A percentile compares a stretch with the other conserved stretches of the same genome.
Conservation (phyloP, 1,284 basidiomycete species). For the Agroathelia rolfsii region DNA sequence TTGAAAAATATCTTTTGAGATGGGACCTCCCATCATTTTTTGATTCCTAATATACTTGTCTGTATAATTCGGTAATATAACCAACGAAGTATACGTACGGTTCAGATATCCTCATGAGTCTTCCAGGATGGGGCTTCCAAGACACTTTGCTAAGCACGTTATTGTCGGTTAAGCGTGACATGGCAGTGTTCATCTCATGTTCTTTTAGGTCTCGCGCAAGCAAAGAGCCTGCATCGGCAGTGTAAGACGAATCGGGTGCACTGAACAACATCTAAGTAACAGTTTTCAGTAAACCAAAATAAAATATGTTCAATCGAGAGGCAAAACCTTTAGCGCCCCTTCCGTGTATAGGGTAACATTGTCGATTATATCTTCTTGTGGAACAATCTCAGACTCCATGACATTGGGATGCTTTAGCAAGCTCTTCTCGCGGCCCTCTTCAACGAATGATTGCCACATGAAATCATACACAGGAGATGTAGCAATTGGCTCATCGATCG, state of each 20-base stretch:
- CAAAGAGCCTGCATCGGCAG: conserved; percentile 41
- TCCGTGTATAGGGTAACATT: conserved; percentile 48
- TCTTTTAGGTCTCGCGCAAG: conserved; percentile 51
- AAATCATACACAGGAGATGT: conserved; percentile 66
- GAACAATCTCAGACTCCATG: conserved; percentile 31
- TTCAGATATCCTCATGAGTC: conserved; percentile 68
- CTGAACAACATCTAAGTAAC: conserved; percentile 61
- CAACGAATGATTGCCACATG: conserved; percentile 58
- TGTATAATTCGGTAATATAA: conserved; percentile 7
- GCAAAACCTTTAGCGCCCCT: conserved; percentile 55
- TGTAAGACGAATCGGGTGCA: conserved; percentile 58
- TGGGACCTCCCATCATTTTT: conserved; percentile 54
- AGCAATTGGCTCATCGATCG: conserved; percentile 36
- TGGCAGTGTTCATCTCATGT: conserved; percentile 38
- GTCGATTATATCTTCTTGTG: conserved; percentile 26
- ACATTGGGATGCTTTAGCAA: conserved; percentile 50
- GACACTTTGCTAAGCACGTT: conserved; percentile 52
- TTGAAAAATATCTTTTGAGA: conserved; percentile 52
- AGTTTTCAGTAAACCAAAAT: conserved; percentile 7
- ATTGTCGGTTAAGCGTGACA: too few relatives aligned
- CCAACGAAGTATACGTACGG: conserved; percentile 25
- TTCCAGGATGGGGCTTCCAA: conserved; percentile 54
- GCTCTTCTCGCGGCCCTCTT: conserved; percentile 68
- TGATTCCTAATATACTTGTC: conserved; percentile 40
- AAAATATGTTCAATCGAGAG: background rate